Conservation (phyloP, 1,284 basidiomycete genomes). For the Tilletia caries region DNA sequence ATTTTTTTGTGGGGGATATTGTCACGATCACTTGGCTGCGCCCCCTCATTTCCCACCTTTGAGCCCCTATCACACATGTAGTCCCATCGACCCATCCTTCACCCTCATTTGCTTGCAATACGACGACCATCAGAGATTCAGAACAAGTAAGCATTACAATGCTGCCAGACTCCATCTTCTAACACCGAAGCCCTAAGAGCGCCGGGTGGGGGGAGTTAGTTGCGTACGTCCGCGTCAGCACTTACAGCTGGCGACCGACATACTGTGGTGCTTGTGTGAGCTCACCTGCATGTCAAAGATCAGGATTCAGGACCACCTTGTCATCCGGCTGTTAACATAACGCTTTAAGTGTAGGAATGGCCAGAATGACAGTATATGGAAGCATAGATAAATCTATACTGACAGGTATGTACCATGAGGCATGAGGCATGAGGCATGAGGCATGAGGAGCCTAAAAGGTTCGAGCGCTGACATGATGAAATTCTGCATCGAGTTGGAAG, state of each 20-base stretch:
- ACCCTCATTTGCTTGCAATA: too few relatives aligned
- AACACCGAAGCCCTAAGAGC: neutral
- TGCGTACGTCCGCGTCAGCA: neutral
- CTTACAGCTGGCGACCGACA: neutral
- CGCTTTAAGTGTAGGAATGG: neutral
- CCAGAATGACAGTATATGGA: neutral
- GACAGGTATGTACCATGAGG: too few relatives aligned
- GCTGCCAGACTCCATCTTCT: slow-evolving; percentile 7
- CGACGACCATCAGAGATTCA: too few relatives aligned
- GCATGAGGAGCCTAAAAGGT: slow-evolving; percentile 50
- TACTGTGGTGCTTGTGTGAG: neutral
- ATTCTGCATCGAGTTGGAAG: slow-evolving; percentile 53
- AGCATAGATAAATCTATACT: too few relatives aligned
- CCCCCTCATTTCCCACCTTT: too few relatives aligned
- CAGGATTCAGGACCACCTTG: slow-evolving; percentile 52
- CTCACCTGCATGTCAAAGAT: slow-evolving; percentile 46
- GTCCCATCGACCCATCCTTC: too few relatives aligned
- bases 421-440: too few relatives aligned
- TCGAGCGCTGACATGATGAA: slow-evolving; percentile 51
- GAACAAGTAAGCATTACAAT: too few relatives aligned
- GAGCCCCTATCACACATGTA: too few relatives aligned
- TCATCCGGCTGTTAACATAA: slow-evolving; percentile 36
- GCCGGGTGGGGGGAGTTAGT: too few relatives aligned
- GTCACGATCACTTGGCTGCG: too few relatives aligned
- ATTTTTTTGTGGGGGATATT: too few relatives aligned